Evolutionary conservation across 164 flowering plant genomes (phyloP).

Genomic region (Aristolochia fimbriata): DNA sequence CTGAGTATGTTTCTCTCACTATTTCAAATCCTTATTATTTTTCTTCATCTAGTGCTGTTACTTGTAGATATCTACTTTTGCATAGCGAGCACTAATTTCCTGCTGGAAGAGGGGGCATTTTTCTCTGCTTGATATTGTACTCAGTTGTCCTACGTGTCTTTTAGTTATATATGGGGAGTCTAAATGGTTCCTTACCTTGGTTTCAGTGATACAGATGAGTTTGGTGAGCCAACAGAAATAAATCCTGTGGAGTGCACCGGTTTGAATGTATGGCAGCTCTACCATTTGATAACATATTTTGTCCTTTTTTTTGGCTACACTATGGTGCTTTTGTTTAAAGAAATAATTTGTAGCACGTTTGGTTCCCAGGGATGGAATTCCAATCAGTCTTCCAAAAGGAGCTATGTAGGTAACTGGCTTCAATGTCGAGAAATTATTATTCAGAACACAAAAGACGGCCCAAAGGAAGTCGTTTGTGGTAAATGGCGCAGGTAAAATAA

Average conservation of each 20-base stretch:
- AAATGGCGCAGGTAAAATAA: conserved; percentile 89
- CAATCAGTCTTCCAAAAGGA: conserved; percentile 21
- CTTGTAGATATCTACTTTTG: not conserved
- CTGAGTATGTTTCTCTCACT: conserved; percentile 31
- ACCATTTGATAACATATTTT: not conserved
- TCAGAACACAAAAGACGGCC: conserved; percentile 22
- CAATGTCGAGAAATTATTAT: conserved; percentile 52
- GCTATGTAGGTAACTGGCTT: conserved; percentile 79
- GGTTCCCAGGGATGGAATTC: conserved; percentile 25
- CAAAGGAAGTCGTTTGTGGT: conserved; percentile 59
- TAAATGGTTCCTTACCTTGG: not conserved
- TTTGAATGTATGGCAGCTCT: conserved; percentile 30
- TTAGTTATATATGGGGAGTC: not conserved
- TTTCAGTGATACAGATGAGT: conserved; percentile 35
- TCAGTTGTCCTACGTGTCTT: not conserved
- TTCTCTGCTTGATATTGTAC: not conserved
- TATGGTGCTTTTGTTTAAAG: conserved; percentile 1
- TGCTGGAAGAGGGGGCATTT: not conserved
- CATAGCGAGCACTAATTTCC: not conserved
- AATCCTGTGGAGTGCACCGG: conserved; percentile 22
- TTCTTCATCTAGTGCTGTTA: not conserved
- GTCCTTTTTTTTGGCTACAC: not conserved
- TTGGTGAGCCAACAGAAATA: conserved; percentile 37
- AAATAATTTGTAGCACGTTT: conserved; percentile 1
- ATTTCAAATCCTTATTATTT: conserved; percentile 2